Conservation (phyloP, 768 basidiomycete species). For the Stropharia rugosoannulata region DNA sequence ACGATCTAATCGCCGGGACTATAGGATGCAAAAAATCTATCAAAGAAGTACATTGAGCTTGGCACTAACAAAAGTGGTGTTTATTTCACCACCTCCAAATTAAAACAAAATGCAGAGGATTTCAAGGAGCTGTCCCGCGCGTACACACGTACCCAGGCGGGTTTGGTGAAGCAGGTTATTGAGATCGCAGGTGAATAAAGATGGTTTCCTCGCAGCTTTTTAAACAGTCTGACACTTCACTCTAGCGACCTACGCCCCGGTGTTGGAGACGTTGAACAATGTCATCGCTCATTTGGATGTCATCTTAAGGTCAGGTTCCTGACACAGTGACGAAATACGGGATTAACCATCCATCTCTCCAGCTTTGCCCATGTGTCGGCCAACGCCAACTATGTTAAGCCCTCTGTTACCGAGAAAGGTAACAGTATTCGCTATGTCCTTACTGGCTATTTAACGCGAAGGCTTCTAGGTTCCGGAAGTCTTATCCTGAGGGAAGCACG, state of each 20-base stretch:
- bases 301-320: constrained; percentile 64
- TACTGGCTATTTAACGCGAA: background rate
- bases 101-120: constrained; percentile 73
- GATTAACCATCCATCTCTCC: background rate
- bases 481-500: constrained; percentile 82
- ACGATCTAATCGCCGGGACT: background rate
- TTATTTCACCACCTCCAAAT: constrained; percentile 79
- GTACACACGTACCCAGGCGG: constrained; percentile 76
- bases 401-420: constrained; percentile 78
- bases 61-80: constrained; percentile 83
- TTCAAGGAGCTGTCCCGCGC: constrained; percentile 63
- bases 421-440: constrained; percentile 6
- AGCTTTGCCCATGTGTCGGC: constrained; percentile 93
- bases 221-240: background rate
- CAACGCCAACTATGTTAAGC: constrained; percentile 89
- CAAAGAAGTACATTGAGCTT: constrained; percentile 78
- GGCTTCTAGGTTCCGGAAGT: constrained; percentile 68
- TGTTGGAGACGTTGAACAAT: constrained; percentile 81
- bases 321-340: background rate
- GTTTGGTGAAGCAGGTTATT: constrained; percentile 90
- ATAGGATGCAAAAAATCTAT: constrained; percentile 78
- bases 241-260: constrained; percentile 88
- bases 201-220: background rate
- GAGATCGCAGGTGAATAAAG: constrained; percentile 75
- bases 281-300: constrained; percentile 91